phyloP scores from a whole-genome alignment of 345 rosid genomes.

The Eucalyptus leucophloia region DNA sequence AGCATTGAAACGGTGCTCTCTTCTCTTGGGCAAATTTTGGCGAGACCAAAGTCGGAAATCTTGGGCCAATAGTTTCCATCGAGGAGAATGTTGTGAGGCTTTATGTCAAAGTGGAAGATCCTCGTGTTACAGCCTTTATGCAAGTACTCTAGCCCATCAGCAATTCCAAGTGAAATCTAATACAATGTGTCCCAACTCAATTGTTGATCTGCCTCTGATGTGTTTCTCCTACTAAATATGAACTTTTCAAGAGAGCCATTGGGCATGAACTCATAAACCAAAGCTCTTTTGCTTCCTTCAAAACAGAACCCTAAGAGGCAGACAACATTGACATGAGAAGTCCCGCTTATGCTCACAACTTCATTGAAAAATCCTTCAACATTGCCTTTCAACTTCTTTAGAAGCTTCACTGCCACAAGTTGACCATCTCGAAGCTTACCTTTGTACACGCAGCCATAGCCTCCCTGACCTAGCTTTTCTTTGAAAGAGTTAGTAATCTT shows the following conservation, averaged over 20 bases:
- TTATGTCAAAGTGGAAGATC: slow-evolving; percentile 25
- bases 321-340: slow-evolving; percentile 37
- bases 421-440: slow-evolving; percentile 70
- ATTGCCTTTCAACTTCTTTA: slow-evolving; percentile 30
- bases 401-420: slow-evolving; percentile 63
- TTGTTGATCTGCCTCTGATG: background rate
- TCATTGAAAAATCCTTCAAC: slow-evolving; percentile 45
- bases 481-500: slow-evolving; percentile 13
- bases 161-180: slow-evolving; percentile 10
- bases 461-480: slow-evolving; percentile 20
- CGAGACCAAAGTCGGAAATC: slow-evolving; percentile 33
- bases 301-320: slow-evolving; percentile 1
- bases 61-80: slow-evolving; percentile 22
- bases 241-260: slow-evolving; percentile 27
- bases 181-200: slow-evolving; percentile 2
- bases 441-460: slow-evolving; percentile 13
- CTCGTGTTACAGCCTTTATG: slow-evolving; percentile 24
- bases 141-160: slow-evolving; percentile 22
- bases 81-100: slow-evolving; percentile 31
- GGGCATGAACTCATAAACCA: slow-evolving; percentile 21
- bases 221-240: background rate
- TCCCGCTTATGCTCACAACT: slow-evolving; percentile 29
- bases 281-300: slow-evolving; percentile 3
- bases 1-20: slow-evolving; percentile 13
- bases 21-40: slow-evolving; percentile 13